These are phyloP conservation scores for Immersiella caudata DNA, from an alignment of 495 filamentous ascomycete genomes.

Conservation along the genomic window DNA sequence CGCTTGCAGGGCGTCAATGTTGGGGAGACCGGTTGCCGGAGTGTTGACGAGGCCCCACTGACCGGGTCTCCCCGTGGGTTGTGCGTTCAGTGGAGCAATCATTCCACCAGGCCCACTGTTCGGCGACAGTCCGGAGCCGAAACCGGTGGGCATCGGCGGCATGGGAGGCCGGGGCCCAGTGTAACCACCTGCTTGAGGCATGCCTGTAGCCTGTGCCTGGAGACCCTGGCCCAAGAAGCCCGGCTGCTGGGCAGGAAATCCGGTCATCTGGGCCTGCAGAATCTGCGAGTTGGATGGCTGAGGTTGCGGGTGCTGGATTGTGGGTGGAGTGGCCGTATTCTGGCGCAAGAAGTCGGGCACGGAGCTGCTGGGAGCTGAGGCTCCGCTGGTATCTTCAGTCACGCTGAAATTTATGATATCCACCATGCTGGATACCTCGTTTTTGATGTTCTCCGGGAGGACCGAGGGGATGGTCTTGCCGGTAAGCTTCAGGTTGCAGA, in stretches of 20 bases:
- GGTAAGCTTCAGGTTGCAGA: constrained; percentile 90
- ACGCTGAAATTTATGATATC: constrained; percentile 98
- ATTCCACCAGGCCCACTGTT: constrained; percentile 54
- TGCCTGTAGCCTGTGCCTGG: constrained; percentile 62
- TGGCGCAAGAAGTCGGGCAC: constrained; percentile 75
- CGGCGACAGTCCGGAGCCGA: constrained; percentile 66
- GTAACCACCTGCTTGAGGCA: constrained; percentile 62
- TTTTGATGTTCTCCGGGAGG: constrained; percentile 84
- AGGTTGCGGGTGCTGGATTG: constrained; percentile 85
- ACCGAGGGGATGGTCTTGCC: constrained; percentile 75
- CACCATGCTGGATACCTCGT: constrained; percentile 99
- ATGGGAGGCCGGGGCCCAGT: constrained; percentile 83
- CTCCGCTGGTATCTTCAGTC: constrained; percentile 64
- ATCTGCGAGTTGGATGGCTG: constrained; percentile 77
- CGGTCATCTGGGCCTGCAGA: constrained; percentile 73
- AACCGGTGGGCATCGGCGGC: constrained; percentile 93
- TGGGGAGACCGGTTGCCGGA: constrained; percentile 84
- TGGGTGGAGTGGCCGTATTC: constrained; percentile 66
- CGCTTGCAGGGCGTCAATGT: constrained; percentile 89
- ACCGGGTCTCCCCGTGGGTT: constrained; percentile 94
- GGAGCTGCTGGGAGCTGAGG: constrained; percentile 60
- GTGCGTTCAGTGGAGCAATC: constrained; percentile 72
- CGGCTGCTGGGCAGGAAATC: constrained; percentile 63
- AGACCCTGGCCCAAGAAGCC: constrained; percentile 51
- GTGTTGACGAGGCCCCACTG: constrained; percentile 99